Percentiles rank a stretch among this genome's conserved stretches.
These are phyloP conservation scores for Pisolithus orientalis DNA, from an alignment of 768 basidiomycete species.

Conservation along the genomic window DNA sequence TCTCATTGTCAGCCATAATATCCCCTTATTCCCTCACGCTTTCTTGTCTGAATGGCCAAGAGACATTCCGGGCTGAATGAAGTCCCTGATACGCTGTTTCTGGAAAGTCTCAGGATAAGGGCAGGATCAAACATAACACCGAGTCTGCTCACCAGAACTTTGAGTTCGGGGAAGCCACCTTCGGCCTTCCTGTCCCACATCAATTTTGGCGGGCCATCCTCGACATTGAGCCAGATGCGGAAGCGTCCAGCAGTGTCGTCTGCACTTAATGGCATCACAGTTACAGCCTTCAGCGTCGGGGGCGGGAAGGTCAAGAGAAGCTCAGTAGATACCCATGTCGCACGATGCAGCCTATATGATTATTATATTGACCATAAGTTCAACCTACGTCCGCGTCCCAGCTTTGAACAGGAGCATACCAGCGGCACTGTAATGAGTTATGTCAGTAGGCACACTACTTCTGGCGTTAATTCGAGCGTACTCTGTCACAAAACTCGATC, in stretches of 20 bases:
- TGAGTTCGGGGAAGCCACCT: slow-evolving; percentile 90
- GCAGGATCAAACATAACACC: not conserved
- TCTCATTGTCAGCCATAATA: too few species aligned
- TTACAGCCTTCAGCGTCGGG: slow-evolving; percentile 59
- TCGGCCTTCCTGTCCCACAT: slow-evolving; percentile 90
- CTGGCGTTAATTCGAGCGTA: slow-evolving; percentile 30
- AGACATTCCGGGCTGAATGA: slow-evolving; percentile 71
- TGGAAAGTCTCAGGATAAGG: slow-evolving; percentile 25
- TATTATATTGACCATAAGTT: not conserved
- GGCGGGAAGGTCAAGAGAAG: slow-evolving; percentile 87
- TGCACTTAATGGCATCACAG: slow-evolving; percentile 65
- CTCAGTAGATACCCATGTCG: slow-evolving; percentile 92
- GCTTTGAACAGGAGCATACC: slow-evolving; percentile 39
- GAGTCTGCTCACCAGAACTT: slow-evolving; percentile 55
- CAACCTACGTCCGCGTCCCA: not conserved
- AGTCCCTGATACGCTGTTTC: slow-evolving; percentile 88
- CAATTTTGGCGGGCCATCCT: slow-evolving; percentile 34
- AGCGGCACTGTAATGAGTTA: slow-evolving; percentile 56
- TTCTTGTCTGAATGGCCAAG: slow-evolving; percentile 86
- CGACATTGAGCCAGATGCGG: slow-evolving; percentile 72
- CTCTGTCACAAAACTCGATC: slow-evolving; percentile 92
- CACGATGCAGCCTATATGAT: slow-evolving; percentile 74
- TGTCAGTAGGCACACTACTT: not conserved
- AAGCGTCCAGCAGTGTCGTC: slow-evolving; percentile 89
- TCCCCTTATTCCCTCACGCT: slow-evolving; percentile 2